These are phyloP conservation scores for Monosporozyma yasuniensis DNA, from an alignment of 805 yeast species.

Conservation along the genomic window DNA sequence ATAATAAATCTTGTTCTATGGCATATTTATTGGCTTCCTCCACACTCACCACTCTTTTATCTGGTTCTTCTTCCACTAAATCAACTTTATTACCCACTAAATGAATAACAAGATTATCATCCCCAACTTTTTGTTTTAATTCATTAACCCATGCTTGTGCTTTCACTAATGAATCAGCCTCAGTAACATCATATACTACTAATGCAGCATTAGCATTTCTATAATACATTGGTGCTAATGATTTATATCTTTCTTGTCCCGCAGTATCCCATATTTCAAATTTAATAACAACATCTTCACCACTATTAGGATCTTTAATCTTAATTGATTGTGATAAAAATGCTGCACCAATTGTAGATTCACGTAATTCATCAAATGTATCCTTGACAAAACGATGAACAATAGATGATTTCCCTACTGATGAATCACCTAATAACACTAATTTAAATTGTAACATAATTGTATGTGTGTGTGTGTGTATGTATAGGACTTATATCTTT, in stretches of 20 bases:
- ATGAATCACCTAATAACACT: slow-evolving; percentile 72
- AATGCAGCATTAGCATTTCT: slow-evolving; percentile 77
- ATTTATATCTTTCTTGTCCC: slow-evolving; percentile 83
- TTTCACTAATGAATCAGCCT: slow-evolving; percentile 58
- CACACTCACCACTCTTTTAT: slow-evolving; percentile 37
- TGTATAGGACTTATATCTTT: neutral
- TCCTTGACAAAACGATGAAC: slow-evolving; percentile 71
- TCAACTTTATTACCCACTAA: slow-evolving; percentile 85
- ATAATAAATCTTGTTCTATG: slow-evolving; percentile 40
- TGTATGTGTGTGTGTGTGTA: neutral
- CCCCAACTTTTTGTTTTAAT: slow-evolving; percentile 72
- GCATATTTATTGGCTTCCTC: slow-evolving; percentile 48
- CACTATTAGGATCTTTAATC: slow-evolving; percentile 18
- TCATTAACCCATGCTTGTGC: slow-evolving; percentile 92
- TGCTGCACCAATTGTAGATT: slow-evolving; percentile 98
- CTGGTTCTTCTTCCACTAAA: slow-evolving; percentile 44
- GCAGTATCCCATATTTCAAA: slow-evolving; percentile 92
- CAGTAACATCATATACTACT: slow-evolving; percentile 78
- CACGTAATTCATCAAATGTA: slow-evolving; percentile 67
- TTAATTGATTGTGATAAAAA: slow-evolving; percentile 74
- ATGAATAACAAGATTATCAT: slow-evolving; percentile 64
- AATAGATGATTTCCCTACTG: slow-evolving; percentile 75
- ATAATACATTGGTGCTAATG: slow-evolving; percentile 76
- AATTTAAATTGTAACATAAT: slow-evolving; percentile 47
- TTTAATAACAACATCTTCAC: slow-evolving; percentile 31